These are phyloP conservation scores for Cutaneotrichosporon sp. DNA, from an alignment of 1,284 basidiomycete genomes.

Conservation along the genomic window DNA sequence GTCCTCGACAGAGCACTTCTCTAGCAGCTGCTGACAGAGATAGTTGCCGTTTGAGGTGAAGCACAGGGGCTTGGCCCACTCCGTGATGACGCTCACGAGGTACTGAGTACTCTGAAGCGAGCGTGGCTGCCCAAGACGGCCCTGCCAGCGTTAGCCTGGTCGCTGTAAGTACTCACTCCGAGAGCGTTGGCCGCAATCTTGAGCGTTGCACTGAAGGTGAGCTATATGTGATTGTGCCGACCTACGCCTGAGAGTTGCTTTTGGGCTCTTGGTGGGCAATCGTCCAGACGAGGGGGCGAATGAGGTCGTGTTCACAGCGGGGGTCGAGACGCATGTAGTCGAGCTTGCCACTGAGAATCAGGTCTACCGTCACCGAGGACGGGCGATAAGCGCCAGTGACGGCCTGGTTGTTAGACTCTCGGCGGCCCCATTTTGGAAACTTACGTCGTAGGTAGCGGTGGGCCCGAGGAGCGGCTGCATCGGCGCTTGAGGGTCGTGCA, in stretches of 20 bases:
- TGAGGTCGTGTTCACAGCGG: conserved; percentile 19
- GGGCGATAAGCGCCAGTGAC: conserved; percentile 6
- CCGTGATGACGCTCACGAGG: conserved; percentile 32
- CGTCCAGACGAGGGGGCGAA: conserved; percentile 35
- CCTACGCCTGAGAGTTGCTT: conserved; percentile 32
- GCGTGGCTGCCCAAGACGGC: conserved; percentile 11
- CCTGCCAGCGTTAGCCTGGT: not conserved
- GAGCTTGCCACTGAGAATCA: conserved; percentile 19
- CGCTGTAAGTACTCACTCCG: conserved; percentile 23
- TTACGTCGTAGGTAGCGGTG: not conserved
- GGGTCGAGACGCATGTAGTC: conserved; percentile 18
- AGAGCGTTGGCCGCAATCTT: conserved; percentile 37
- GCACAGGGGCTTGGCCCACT: conserved; percentile 38
- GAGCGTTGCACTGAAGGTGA: conserved; percentile 23
- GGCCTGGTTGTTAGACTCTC: not conserved
- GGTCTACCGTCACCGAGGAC: conserved; percentile 11
- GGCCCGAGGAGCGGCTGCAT: not conserved
- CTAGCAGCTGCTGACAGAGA: conserved; percentile 43
- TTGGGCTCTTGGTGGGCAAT: conserved; percentile 37
- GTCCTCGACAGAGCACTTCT: conserved; percentile 32
- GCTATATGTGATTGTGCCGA: not conserved
- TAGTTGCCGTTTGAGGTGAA: conserved; percentile 44
- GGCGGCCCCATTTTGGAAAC: not conserved
- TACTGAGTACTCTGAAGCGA: conserved; percentile 10
- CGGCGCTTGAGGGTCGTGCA: not conserved